Evolutionary conservation across 2,329 filamentous ascomycete species (phyloP), one percentile per base, ranked within the genome.

Genomic region (Blastomyces parvus): DNA sequence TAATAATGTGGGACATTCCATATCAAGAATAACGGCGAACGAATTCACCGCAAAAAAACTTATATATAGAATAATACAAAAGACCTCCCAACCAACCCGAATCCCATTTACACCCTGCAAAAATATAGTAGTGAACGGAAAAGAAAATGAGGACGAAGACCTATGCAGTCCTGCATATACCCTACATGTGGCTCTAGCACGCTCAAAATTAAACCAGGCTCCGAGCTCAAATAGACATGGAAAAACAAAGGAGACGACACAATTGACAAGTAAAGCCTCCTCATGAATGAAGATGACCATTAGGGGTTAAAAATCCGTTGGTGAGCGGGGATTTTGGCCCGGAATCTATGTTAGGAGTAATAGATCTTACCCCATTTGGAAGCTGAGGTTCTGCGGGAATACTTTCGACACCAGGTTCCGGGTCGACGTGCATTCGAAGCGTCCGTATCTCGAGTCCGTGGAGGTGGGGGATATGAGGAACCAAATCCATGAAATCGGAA

Each of bases 401-500:
- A 30, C 64, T 44, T 52, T 67, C 59, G 40, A 66, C 46, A 11
- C 64, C 66, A 27, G 76, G 74, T 64, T 78, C 75, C 27, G 69
- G 69, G 59, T 76, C 74, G 59, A 78, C 73, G 62, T 77, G 75
- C 76, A 79, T 78, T 65, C 70, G 71, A 48, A 74, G 63, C 38
- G 76, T 71, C 44, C 75, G 71, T 42, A 78, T 70, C 48, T 75
- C 69, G 42, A 80, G 67, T 3, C 74, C 77, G 42, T 78, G 71
- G 22, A 82, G 75, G 69, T 82, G 79, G 40, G 77, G 76, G 65
- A 80, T 74, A 65, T 79, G 77, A 33, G 78, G 78, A 57, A 80
- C 74, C 46, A 81, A 75, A 64, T 81, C 78, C 72, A 78, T 76
- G 67, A 82, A 81, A 69, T 80, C 79, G 53, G 79, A 79, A 60